A percentile compares a stretch with the other conserved stretches of the same genome.
Conservation (phyloP, 2,329 filamentous ascomycete species). For the Penicillium concentricum region DNA sequence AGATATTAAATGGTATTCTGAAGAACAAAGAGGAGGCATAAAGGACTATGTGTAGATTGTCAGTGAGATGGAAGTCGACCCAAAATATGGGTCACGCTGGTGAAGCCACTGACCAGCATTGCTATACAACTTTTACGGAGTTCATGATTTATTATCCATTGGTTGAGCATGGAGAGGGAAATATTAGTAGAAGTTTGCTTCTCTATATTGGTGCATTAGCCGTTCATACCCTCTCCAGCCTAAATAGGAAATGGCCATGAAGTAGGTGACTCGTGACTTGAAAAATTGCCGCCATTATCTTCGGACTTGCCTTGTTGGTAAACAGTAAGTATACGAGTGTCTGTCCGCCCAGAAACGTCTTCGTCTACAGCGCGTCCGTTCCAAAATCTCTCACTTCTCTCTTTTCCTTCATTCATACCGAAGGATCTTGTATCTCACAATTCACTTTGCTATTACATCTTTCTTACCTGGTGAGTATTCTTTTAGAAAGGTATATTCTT, state of each 20-base stretch:
- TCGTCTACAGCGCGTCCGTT: not conserved
- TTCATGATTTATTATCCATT: too few relatives aligned
- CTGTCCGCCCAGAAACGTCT: not conserved
- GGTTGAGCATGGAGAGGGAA: too few relatives aligned
- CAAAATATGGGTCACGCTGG: not conserved
- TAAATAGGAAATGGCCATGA: not conserved
- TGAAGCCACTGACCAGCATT: not conserved
- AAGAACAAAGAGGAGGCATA: not conserved
- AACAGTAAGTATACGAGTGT: not conserved
- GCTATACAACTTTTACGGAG: not conserved
- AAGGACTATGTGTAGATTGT: not conserved
- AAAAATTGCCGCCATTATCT: not conserved
- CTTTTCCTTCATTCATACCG: not conserved
- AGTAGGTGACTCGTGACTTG: not conserved
- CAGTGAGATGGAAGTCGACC: not conserved
- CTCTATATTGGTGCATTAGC: not conserved
- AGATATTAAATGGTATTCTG: not conserved
- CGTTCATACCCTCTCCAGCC: not conserved
- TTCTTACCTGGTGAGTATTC: too few relatives aligned
- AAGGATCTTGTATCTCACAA: not conserved
- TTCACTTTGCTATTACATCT: too few relatives aligned
- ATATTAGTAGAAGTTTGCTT: too few relatives aligned
- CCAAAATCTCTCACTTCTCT: not conserved
- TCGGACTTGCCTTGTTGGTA: not conserved
- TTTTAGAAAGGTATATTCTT: too few relatives aligned